Evolutionary conservation across 805 yeast species (phyloP).

Genomic region (Zygoascus bituminiphila): DNA sequence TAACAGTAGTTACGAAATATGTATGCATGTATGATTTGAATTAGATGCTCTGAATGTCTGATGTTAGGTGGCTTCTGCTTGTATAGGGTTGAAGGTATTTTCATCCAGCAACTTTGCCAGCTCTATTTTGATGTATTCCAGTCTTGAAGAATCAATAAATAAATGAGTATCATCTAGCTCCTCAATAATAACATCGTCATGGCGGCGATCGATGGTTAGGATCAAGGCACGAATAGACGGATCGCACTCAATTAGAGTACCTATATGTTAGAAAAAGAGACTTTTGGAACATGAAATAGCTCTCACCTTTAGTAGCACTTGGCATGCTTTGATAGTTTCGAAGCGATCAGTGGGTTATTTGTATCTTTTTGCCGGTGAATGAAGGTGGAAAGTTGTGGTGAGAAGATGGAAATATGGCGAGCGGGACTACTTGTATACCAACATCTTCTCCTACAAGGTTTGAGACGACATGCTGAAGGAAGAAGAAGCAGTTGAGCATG

Average conservation of each 20-base stretch:
- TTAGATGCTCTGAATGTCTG: too few relatives aligned
- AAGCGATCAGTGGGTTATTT: too few relatives aligned
- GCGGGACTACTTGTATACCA: too few relatives aligned
- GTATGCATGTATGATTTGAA: too few relatives aligned
- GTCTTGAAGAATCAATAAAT: constrained; percentile 68
- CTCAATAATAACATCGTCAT: constrained; percentile 63
- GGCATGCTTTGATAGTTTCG: too few relatives aligned
- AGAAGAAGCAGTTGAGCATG: not conserved
- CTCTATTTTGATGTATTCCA: constrained; percentile 68
- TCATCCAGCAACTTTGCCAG: constrained; percentile 67
- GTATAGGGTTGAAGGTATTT: constrained; percentile 82
- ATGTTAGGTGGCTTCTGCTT: constrained; percentile 38
- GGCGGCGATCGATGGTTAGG: constrained; percentile 66
- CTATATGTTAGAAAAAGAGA: not conserved
- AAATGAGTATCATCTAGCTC: constrained; percentile 91
- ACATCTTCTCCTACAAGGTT: too few relatives aligned
- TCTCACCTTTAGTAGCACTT: constrained; percentile 25
- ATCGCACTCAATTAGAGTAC: constrained; percentile 41
- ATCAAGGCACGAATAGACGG: constrained; percentile 89
- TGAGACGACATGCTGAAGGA: not conserved
- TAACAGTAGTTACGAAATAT: not conserved
- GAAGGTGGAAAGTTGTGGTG: too few relatives aligned
- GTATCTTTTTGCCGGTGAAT: too few relatives aligned
- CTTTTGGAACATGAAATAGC: constrained; percentile 15
- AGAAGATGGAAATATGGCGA: too few relatives aligned